A percentile compares a stretch with the other conserved stretches of the same genome.
phyloP scores from a whole-genome alignment of 768 basidiomycete genomes.

The Boletellus sp. region DNA sequence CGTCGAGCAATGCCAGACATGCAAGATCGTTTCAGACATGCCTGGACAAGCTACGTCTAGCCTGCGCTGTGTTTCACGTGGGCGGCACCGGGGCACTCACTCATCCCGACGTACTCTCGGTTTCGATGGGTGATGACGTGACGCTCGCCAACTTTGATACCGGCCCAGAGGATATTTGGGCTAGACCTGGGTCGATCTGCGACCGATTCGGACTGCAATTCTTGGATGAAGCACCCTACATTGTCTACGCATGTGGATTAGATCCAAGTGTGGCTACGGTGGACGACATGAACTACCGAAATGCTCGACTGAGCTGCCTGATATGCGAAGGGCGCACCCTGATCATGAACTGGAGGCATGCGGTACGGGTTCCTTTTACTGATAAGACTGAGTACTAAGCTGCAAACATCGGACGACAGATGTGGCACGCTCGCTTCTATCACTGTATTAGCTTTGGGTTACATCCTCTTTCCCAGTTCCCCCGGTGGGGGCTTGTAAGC shows the following conservation, averaged over 20 bases:
- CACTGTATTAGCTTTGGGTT: not conserved
- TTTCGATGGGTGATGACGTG: not conserved
- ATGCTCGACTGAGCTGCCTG: conserved; percentile 5
- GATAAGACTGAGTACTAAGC: not conserved
- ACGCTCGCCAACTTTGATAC: not conserved
- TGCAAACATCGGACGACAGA: not conserved
- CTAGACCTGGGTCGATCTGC: not conserved
- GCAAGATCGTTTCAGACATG: not conserved
- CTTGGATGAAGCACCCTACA: conserved; percentile 1
- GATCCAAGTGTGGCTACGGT: conserved; percentile 10
- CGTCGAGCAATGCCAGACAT: not conserved
- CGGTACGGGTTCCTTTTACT: not conserved
- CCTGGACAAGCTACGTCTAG: conserved; percentile 1
- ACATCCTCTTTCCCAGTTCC: not conserved
- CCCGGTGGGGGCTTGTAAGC: conserved; percentile 1
- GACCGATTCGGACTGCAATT: not conserved
- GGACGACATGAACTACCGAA: conserved; percentile 10
- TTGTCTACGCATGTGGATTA: conserved; percentile 13
- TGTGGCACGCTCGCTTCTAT: not conserved
- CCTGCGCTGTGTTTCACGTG: conserved; percentile 7
- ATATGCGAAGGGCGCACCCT: not conserved
- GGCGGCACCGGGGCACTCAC: not conserved
- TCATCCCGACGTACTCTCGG: conserved; percentile 3
- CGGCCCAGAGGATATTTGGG: not conserved
- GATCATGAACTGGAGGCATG: conserved; percentile 8